Conservation (phyloP, 768 basidiomycete species). For the Polyporus arcularius region DNA sequence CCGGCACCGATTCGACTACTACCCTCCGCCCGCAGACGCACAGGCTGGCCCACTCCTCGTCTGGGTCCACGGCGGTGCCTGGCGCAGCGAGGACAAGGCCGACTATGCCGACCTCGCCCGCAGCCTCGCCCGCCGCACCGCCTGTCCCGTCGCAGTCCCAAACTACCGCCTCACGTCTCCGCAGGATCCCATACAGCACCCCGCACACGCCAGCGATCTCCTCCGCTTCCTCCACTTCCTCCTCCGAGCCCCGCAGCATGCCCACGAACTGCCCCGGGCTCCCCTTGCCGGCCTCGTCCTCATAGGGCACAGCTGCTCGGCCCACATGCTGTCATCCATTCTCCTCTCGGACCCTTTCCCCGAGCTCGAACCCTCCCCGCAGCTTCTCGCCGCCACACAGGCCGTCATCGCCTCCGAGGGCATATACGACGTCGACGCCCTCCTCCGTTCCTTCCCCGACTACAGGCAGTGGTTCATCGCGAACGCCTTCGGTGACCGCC, state of each 20-base stretch:
- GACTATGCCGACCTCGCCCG: slow-evolving; percentile 57
- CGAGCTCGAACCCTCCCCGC: slow-evolving; percentile 45
- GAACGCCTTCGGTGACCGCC: slow-evolving; percentile 54
- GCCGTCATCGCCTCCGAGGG: slow-evolving; percentile 73
- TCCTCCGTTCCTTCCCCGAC: slow-evolving; percentile 63
- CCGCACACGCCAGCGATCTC: slow-evolving; percentile 68
- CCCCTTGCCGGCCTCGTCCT: slow-evolving; percentile 51
- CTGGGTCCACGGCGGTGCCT: slow-evolving; percentile 85
- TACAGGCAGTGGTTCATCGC: slow-evolving; percentile 74
- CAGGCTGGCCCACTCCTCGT: slow-evolving; percentile 46
- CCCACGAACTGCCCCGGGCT: slow-evolving; percentile 29
- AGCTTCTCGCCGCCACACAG: slow-evolving; percentile 46
- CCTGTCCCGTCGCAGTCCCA: slow-evolving; percentile 64
- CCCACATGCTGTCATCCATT: slow-evolving; percentile 76
- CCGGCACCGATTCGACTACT: slow-evolving; percentile 57
- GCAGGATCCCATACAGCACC: slow-evolving; percentile 54
- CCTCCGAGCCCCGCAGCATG: slow-evolving; percentile 39
- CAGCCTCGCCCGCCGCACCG: slow-evolving; percentile 49
- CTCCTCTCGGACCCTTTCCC: slow-evolving; percentile 47
- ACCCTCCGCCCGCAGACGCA: slow-evolving; percentile 31
- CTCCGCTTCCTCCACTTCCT: slow-evolving; percentile 65
- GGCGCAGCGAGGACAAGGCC: slow-evolving; percentile 80
- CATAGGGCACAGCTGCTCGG: slow-evolving; percentile 80
- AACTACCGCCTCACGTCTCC: slow-evolving; percentile 75
- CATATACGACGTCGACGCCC: slow-evolving; percentile 71